Evolutionary conservation across 1,284 basidiomycete genomes (phyloP).

Genomic region (Rhodofomes roseus): DNA sequence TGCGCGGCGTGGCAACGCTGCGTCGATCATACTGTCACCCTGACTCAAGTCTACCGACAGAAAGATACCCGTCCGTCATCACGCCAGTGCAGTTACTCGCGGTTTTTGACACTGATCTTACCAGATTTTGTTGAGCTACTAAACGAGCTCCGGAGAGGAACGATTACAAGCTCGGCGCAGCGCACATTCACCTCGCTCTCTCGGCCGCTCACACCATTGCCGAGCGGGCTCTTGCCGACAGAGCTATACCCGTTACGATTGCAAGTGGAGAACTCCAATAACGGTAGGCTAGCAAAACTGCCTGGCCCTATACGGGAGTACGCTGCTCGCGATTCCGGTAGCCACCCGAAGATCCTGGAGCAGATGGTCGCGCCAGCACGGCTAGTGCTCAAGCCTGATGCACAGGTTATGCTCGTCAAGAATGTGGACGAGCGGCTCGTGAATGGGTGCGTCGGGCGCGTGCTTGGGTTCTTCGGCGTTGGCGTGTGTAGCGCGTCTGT

Average conservation of each 20-base stretch:
- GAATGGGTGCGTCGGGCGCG: constrained; percentile 34
- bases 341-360: constrained; percentile 33
- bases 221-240: constrained; percentile 49
- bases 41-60: constrained; percentile 88
- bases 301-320: constrained; percentile 27
- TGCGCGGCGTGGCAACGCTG: constrained; percentile 79
- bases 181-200: constrained; percentile 43
- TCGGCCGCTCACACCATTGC: constrained; percentile 32
- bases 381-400: constrained; percentile 43
- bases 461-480: constrained; percentile 30
- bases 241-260: constrained; percentile 64
- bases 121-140: constrained; percentile 88
- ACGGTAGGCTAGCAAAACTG: constrained; percentile 28
- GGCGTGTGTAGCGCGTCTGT: constrained; percentile 20
- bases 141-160: constrained; percentile 87
- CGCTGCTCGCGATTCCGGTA: constrained; percentile 41
- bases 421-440: constrained; percentile 42
- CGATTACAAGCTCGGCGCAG: constrained; percentile 38
- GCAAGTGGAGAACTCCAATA: constrained; percentile 54
- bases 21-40: constrained; percentile 76
- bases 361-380: constrained; percentile 33
- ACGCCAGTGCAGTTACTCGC: too few species aligned
- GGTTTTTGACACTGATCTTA: too few species aligned
- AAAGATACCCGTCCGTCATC: constrained; percentile 42
- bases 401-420: constrained; percentile 76